Evolutionary conservation across 139 green algal species (phyloP).

Genomic region (Tetratostichococcus sp.): DNA sequence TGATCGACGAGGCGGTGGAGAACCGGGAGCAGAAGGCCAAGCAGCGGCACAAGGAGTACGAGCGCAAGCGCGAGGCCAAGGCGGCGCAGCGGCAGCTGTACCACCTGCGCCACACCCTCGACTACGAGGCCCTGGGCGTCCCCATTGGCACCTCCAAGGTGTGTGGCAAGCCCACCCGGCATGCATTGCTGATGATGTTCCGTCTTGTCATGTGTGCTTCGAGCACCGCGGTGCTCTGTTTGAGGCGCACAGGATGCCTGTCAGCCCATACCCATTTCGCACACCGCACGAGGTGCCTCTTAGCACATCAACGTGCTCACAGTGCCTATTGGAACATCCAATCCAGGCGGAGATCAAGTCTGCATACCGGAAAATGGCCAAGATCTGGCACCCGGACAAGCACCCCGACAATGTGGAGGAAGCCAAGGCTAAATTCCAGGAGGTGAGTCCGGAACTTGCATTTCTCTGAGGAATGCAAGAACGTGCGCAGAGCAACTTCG

Average conservation of each 20-base stretch:
- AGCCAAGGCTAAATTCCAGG: conserved; percentile 79
- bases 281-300: too few species aligned
- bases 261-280: too few species aligned
- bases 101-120: conserved; percentile 70
- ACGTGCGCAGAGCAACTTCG: too few species aligned
- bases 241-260: too few species aligned
- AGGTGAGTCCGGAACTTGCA: neutral
- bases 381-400: conserved; percentile 86
- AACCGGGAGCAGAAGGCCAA: conserved; percentile 76
- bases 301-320: too few species aligned
- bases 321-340: too few species aligned
- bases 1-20: conserved; percentile 66
- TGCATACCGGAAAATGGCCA: conserved; percentile 75
- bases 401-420: conserved; percentile 64
- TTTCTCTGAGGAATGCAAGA: neutral
- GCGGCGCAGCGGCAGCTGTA: conserved; percentile 69
- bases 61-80: conserved; percentile 65
- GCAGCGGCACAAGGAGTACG: conserved; percentile 81
- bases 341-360: conserved; percentile 73
- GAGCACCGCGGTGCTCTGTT: too few species aligned
- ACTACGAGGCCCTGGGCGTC: conserved; percentile 77
- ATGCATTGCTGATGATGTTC: too few species aligned
- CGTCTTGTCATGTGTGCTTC: too few species aligned
- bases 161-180: too few species aligned
- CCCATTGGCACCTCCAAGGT: conserved; percentile 27